A percentile compares a stretch with the other conserved stretches of the same genome.
phyloP scores from a whole-genome alignment of 371 early-diverging fungal genomes.

The Syncephalastrum sp. region DNA sequence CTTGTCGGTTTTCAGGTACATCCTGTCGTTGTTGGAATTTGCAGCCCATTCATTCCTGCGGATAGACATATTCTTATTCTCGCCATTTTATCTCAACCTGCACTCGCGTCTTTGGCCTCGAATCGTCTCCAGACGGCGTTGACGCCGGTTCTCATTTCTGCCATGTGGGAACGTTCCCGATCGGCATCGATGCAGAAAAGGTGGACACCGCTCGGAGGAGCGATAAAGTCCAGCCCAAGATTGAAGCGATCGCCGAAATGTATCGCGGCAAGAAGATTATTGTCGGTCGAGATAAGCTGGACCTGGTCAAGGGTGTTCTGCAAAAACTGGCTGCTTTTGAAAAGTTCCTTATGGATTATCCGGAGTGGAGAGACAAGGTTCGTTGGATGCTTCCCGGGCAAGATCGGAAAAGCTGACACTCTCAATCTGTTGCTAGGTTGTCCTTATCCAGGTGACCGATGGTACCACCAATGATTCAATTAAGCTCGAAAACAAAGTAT shows the following conservation, averaged over 20 bases:
- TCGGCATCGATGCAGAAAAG: constrained; percentile 89
- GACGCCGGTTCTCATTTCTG: constrained; percentile 75
- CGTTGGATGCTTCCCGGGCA: constrained; percentile 1
- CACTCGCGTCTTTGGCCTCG: constrained; percentile 86
- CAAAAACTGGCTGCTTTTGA: constrained; percentile 96
- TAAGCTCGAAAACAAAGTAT: constrained; percentile 82
- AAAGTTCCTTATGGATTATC: constrained; percentile 85
- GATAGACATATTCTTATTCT: constrained; percentile 90
- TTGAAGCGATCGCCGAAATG: constrained; percentile 76
- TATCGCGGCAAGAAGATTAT: constrained; percentile 95
- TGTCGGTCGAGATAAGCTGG: constrained; percentile 97
- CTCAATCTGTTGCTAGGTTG: constrained; percentile 55
- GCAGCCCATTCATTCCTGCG: background rate
- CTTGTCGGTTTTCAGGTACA: constrained; percentile 90
- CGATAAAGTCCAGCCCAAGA: constrained; percentile 62
- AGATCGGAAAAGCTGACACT: background rate
- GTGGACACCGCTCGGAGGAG: constrained; percentile 41
- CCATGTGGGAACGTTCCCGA: constrained; percentile 90
- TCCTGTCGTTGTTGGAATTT: background rate
- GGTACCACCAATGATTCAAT: constrained; percentile 49
- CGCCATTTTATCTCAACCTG: constrained; percentile 95
- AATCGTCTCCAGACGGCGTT: constrained; percentile 84
- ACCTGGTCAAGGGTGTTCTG: constrained; percentile 97
- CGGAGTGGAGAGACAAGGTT: constrained; percentile 84
- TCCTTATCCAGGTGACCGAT: constrained; percentile 82